phyloP scores from a whole-genome alignment of 1,139 yeast species.

The Spathaspora jeffriesii region DNA sequence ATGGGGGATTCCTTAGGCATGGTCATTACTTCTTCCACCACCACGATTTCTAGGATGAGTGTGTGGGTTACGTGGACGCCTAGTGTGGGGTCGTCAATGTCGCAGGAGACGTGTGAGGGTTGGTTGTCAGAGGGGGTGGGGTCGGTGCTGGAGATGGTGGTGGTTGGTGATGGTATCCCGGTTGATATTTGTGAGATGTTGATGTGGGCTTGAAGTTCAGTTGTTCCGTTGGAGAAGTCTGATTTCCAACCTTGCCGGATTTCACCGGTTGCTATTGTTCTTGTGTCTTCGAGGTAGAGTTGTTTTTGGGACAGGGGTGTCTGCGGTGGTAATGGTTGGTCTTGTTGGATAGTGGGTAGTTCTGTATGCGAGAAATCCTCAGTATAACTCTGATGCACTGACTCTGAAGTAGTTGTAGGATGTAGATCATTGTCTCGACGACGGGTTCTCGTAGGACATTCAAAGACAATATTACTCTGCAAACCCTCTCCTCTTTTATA shows the following conservation, averaged over 20 bases:
- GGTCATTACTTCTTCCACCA: conserved; percentile 82
- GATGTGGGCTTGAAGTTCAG: conserved; percentile 75
- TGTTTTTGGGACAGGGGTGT: conserved; percentile 18
- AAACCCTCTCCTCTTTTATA: conserved; percentile 32
- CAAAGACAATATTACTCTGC: conserved; percentile 31
- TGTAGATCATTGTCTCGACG: conserved; percentile 13
- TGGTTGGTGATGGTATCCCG: conserved; percentile 40
- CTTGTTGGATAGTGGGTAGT: neutral
- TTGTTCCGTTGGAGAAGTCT: conserved; percentile 75
- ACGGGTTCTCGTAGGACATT: conserved; percentile 13
- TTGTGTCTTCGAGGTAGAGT: conserved; percentile 67
- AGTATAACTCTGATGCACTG: conserved; percentile 28
- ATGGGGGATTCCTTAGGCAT: conserved; percentile 12
- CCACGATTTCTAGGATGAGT: conserved; percentile 82
- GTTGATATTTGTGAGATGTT: conserved; percentile 58
- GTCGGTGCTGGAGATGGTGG: conserved; percentile 28
- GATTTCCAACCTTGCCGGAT: conserved; percentile 93
- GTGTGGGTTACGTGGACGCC: conserved; percentile 79
- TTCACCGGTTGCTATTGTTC: conserved; percentile 77
- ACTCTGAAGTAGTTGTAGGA: conserved; percentile 18
- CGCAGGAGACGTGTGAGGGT: conserved; percentile 69
- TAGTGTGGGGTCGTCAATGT: conserved; percentile 75
- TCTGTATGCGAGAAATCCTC: conserved; percentile 24
- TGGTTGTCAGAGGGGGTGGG: conserved; percentile 24
- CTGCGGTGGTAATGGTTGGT: conserved; percentile 7